phyloP scores from a whole-genome alignment of 768 basidiomycete genomes.

The Lactarius sp. region DNA sequence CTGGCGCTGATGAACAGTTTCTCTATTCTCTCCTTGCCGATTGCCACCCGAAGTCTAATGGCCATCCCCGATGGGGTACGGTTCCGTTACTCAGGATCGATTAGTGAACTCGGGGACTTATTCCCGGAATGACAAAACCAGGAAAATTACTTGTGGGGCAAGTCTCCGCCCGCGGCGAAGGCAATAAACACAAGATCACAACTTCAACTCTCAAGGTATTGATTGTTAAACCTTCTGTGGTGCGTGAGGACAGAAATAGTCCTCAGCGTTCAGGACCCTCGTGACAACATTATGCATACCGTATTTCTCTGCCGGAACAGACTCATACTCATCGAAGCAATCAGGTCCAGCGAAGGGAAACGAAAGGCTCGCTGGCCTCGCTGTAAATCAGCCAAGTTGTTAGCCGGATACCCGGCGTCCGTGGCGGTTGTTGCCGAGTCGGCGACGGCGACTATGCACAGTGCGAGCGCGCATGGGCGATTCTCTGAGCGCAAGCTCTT shows the following conservation, averaged over 20 bases:
- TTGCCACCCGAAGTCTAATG: constrained; percentile 48
- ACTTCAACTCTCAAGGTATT: no score
- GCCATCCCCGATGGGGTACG: constrained; percentile 56
- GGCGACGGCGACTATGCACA: constrained; percentile 35
- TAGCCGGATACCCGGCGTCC: no score
- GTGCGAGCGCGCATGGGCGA: constrained; percentile 57
- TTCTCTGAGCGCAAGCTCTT: constrained; percentile 27
- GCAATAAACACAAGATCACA: no score
- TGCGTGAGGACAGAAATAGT: no score
- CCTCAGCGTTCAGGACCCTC: no score
- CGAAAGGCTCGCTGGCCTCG: no score
- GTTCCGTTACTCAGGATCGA: constrained; percentile 49
- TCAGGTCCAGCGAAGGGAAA: no score
- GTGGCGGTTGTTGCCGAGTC: constrained; percentile 34
- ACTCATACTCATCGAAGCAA: no score
- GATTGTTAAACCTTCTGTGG: no score
- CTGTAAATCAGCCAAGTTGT: no score
- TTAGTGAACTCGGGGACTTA: constrained; percentile 33
- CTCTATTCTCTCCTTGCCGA: constrained; percentile 48
- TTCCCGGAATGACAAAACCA: neutral
- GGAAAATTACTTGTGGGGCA: constrained; percentile 44
- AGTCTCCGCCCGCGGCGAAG: constrained; percentile 27
- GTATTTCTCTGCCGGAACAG: no score
- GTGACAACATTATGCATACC: no score
- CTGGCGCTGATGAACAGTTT: constrained; percentile 64